These are phyloP conservation scores for Dioscorea alata DNA, from an alignment of 106 monocot species.

Conservation along the genomic window DNA sequence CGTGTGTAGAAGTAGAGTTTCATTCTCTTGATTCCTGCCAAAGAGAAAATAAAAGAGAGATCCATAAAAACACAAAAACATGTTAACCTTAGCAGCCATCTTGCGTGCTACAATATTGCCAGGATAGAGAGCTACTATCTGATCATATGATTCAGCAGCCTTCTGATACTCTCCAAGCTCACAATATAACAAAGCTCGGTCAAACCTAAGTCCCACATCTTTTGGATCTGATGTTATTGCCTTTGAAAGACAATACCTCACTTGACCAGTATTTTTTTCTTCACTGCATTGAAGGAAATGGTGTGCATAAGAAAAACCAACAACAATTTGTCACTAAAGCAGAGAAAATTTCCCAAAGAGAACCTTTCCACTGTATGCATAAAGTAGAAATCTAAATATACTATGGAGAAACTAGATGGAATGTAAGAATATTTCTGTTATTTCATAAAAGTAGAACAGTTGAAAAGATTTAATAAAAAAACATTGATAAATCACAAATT, in stretches of 20 bases:
- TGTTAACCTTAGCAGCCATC: slow-evolving; percentile 76
- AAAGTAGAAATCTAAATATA: too few relatives aligned
- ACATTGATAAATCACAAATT: too few relatives aligned
- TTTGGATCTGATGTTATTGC: slow-evolving; percentile 90
- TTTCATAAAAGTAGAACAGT: too few relatives aligned
- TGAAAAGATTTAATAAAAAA: too few relatives aligned
- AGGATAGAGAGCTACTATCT: slow-evolving; percentile 53
- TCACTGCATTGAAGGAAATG: slow-evolving; percentile 31
- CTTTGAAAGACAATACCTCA: slow-evolving; percentile 80
- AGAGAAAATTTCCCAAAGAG: too few relatives aligned
- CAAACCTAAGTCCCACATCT: slow-evolving; percentile 66
- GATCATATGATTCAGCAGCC: slow-evolving; percentile 70
- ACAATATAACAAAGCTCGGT: slow-evolving; percentile 49
- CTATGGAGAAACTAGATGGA: too few relatives aligned
- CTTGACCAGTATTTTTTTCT: slow-evolving; percentile 58
- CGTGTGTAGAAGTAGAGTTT: too few relatives aligned
- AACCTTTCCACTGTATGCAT: too few relatives aligned
- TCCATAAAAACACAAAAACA: background rate
- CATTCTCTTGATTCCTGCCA: too few relatives aligned
- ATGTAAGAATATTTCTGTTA: too few relatives aligned
- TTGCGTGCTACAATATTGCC: slow-evolving; percentile 52
- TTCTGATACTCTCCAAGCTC: slow-evolving; percentile 73
- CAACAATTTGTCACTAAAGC: too few relatives aligned
- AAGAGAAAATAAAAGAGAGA: background rate
- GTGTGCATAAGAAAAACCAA: background rate